These are phyloP conservation scores for Fusarium sp. DNA, from an alignment of 2,329 filamentous ascomycete species.

Conservation along the genomic window DNA sequence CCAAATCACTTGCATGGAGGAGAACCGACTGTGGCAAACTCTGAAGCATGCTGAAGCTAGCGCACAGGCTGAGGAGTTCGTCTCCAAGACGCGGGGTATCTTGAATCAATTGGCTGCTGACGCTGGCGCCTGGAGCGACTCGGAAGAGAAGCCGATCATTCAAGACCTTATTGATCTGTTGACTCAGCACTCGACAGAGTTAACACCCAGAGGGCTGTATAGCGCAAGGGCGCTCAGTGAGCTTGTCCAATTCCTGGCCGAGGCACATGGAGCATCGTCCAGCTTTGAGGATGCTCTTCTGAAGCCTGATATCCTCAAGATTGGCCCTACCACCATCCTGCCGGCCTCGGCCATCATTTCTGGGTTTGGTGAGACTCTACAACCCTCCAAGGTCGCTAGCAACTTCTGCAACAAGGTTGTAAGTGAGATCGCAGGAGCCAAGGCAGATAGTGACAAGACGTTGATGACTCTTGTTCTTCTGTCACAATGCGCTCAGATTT, in stretches of 20 bases:
- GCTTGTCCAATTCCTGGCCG: conserved; percentile 60
- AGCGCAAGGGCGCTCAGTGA: conserved; percentile 64
- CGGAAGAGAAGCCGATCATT: conserved; percentile 53
- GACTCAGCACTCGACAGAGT: conserved; percentile 55
- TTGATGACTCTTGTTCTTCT: conserved; percentile 64
- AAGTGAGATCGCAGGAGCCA: conserved; percentile 68
- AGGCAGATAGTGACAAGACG: conserved; percentile 57
- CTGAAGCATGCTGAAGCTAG: conserved; percentile 52
- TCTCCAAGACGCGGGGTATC: conserved; percentile 55
- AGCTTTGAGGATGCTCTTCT: conserved; percentile 61
- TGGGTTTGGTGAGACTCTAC: conserved; percentile 64
- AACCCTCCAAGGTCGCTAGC: conserved; percentile 60
- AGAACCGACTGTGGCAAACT: conserved; percentile 61
- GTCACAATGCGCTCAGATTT: conserved; percentile 64
- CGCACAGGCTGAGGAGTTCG: conserved; percentile 57
- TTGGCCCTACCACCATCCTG: conserved; percentile 59
- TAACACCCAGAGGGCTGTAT: conserved; percentile 62
- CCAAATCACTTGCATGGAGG: conserved; percentile 60
- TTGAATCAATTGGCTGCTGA: conserved; percentile 51
- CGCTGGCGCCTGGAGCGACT: conserved; percentile 54
- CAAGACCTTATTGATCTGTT: conserved; percentile 59
- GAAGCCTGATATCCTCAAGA: conserved; percentile 60
- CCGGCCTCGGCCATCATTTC: conserved; percentile 62
- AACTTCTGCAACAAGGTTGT: conserved; percentile 70
- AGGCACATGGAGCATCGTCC: conserved; percentile 59